Percentiles rank a stretch among this genome's conserved stretches.
phyloP scores from a whole-genome alignment of 352 stramenopile species.

The Pythium dissimile region DNA sequence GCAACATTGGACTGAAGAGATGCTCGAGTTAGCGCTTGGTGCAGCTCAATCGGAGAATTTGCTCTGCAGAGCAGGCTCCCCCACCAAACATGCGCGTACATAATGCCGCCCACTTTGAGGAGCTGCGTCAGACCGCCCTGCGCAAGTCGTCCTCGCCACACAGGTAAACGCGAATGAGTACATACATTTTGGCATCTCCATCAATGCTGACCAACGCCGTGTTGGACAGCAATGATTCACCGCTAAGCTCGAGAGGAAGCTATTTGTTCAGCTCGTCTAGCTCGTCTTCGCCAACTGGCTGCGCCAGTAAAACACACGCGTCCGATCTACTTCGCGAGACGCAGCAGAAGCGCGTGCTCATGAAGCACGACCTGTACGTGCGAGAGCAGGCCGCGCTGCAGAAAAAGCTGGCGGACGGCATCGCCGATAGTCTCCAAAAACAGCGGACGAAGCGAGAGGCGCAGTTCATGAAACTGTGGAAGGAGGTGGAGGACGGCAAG shows the following conservation, averaged over 20 bases:
- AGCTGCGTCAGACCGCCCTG: slow-evolving; percentile 56
- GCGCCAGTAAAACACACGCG: slow-evolving; percentile 24
- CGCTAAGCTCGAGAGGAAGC: slow-evolving; percentile 21
- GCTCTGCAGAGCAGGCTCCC: no score
- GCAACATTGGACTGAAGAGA: no score
- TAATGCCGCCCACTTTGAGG: slow-evolving; percentile 71
- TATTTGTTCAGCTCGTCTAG: slow-evolving; percentile 24
- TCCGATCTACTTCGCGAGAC: slow-evolving; percentile 59
- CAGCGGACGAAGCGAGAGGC: slow-evolving; percentile 62
- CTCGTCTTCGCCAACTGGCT: slow-evolving; percentile 23
- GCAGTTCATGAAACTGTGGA: slow-evolving; percentile 63
- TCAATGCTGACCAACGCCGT: background rate
- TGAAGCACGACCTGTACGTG: slow-evolving; percentile 75
- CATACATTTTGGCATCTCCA: background rate
- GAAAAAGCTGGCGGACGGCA: slow-evolving; percentile 56
- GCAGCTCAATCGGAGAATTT: no score
- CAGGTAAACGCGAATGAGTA: background rate
- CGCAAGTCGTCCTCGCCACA: slow-evolving; percentile 27
- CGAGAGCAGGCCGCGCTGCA: slow-evolving; percentile 62
- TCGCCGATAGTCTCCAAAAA: slow-evolving; percentile 61
- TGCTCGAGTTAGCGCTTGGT: no score
- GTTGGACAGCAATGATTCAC: slow-evolving; percentile 8
- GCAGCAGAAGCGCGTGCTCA: slow-evolving; percentile 64
- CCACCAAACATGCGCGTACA: slow-evolving; percentile 51
- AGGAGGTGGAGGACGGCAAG: slow-evolving; percentile 73